Percentiles rank a stretch among this genome's conserved stretches.
Evolutionary conservation across 1,284 basidiomycete genomes (phyloP).

Genomic region (Boletus nobilissimus): DNA sequence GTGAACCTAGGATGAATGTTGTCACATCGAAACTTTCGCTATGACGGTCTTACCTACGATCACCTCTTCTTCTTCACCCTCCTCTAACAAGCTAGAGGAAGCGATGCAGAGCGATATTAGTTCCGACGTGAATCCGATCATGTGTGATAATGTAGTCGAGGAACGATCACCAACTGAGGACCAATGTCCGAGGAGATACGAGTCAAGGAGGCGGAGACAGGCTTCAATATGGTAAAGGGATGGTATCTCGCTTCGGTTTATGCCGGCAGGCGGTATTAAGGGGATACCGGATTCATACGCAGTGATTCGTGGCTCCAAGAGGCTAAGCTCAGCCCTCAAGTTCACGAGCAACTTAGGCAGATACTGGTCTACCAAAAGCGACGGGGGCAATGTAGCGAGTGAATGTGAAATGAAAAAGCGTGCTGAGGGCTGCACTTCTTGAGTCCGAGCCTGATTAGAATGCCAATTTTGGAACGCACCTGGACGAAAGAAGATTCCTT

Average conservation of each 20-base stretch:
- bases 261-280: slow-evolving; percentile 37
- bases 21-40: neutral
- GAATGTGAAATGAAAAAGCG: slow-evolving; percentile 62
- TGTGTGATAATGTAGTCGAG: slow-evolving; percentile 25
- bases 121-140: slow-evolving; percentile 54
- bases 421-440: slow-evolving; percentile 58
- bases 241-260: slow-evolving; percentile 43
- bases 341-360: slow-evolving; percentile 53
- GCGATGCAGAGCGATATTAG: slow-evolving; percentile 60
- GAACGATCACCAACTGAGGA: slow-evolving; percentile 30
- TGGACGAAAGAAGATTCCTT: slow-evolving; percentile 54
- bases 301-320: slow-evolving; percentile 51
- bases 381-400: slow-evolving; percentile 53
- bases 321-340: slow-evolving; percentile 52
- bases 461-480: slow-evolving; percentile 47
- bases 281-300: slow-evolving; percentile 56
- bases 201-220: slow-evolving; percentile 70
- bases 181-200: slow-evolving; percentile 69
- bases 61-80: slow-evolving; percentile 27
- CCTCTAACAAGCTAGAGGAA: slow-evolving; percentile 48
- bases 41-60: slow-evolving; percentile 29
- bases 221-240: slow-evolving; percentile 62
- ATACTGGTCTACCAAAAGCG: slow-evolving; percentile 43
- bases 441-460: slow-evolving; percentile 24
- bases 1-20: neutral